A percentile compares a stretch with the other conserved stretches of the same genome.
Conservation (phyloP, 805 yeast species). For the Yarrowia porcina region DNA sequence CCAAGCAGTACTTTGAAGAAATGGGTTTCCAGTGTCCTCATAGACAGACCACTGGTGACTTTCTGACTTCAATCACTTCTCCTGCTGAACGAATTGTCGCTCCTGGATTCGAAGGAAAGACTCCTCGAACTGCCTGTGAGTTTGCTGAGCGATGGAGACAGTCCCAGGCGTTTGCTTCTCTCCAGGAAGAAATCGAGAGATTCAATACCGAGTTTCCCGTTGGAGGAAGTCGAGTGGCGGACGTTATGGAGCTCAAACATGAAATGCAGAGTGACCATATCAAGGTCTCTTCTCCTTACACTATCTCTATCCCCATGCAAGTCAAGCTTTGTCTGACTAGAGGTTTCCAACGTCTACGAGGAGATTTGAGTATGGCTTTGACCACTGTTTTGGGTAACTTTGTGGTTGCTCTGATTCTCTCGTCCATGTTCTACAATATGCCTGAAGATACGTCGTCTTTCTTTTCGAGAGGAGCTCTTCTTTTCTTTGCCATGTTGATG, state of each 20-base stretch:
- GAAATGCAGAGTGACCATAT: constrained; percentile 36
- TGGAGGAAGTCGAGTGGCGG: constrained; percentile 32
- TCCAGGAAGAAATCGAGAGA: constrained; percentile 47
- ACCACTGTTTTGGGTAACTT: constrained; percentile 47
- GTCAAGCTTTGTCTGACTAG: constrained; percentile 47
- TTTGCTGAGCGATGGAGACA: constrained; percentile 51
- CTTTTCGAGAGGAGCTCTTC: constrained; percentile 55
- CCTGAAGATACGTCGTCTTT: constrained; percentile 52
- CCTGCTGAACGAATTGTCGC: constrained; percentile 49
- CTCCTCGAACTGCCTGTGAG: constrained; percentile 53
- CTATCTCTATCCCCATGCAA: constrained; percentile 46
- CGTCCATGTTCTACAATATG: constrained; percentile 54
- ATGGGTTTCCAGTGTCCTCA: constrained; percentile 58
- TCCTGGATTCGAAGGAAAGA: constrained; percentile 47
- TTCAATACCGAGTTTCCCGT: constrained; percentile 32
- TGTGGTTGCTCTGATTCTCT: constrained; percentile 53
- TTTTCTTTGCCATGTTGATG: constrained; percentile 54
- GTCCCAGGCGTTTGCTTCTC: constrained; percentile 43
- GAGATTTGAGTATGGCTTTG: constrained; percentile 49
- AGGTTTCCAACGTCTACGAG: constrained; percentile 51
- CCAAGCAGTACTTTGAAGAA: constrained; percentile 48
- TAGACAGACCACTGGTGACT: constrained; percentile 60
- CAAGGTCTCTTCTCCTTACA: constrained; percentile 42
- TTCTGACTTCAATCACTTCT: constrained; percentile 53
- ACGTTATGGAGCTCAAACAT: constrained; percentile 36